These are phyloP conservation scores for Marasmius fiardii DNA, from an alignment of 1,284 basidiomycete genomes.

Conservation along the genomic window DNA sequence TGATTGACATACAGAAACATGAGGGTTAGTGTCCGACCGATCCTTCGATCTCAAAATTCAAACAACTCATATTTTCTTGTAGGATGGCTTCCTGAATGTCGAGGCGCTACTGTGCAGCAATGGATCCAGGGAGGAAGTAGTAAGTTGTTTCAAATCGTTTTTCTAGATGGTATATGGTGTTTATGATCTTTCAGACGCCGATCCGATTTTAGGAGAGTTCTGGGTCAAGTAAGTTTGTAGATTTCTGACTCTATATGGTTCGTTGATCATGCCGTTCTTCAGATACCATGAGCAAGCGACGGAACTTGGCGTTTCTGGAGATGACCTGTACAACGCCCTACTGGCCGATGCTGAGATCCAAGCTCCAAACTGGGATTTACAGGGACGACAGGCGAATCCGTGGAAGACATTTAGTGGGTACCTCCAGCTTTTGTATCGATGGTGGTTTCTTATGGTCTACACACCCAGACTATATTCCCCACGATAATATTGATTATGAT, in stretches of 20 bases:
- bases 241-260: background rate
- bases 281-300: constrained; percentile 48
- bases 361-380: constrained; percentile 59
- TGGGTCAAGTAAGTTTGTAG: constrained; percentile 51
- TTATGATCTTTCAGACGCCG: constrained; percentile 40
- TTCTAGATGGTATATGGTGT: too few relatives aligned
- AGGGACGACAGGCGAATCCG: constrained; percentile 55
- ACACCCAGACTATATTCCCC: constrained; percentile 46
- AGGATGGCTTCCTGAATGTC: constrained; percentile 58
- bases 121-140: constrained; percentile 65
- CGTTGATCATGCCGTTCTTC: background rate
- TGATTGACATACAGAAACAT: constrained; percentile 64
- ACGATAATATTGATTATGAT: constrained; percentile 46
- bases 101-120: constrained; percentile 41
- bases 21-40: constrained; percentile 37
- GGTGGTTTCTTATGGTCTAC: background rate
- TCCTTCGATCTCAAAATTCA: background rate
- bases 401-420: background rate
- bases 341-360: constrained; percentile 56
- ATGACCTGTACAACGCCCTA: constrained; percentile 50
- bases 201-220: constrained; percentile 64
- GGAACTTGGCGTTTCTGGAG: constrained; percentile 41
- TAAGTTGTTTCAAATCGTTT: too few relatives aligned
- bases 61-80: background rate
- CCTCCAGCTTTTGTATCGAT: background rate